Evolutionary conservation across 2,329 filamentous ascomycete genomes (phyloP).

Genomic region (Sporothrix sp.): DNA sequence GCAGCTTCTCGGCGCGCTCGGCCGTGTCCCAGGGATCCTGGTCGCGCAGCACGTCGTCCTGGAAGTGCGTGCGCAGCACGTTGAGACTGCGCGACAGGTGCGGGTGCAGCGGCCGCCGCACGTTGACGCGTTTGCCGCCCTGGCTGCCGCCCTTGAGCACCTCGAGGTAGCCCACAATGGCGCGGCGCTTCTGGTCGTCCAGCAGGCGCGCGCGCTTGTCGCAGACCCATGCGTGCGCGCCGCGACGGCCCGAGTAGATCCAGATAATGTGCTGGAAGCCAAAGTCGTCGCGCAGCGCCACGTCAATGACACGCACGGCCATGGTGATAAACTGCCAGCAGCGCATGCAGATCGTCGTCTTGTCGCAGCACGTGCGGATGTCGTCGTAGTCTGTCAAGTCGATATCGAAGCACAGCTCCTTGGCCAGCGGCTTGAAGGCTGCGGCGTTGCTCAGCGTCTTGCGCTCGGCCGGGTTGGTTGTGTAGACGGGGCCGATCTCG

Average conservation of each 20-base stretch:
- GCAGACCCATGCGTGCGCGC: slow-evolving; percentile 96
- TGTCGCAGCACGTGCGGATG: slow-evolving; percentile 87
- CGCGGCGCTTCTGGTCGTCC: slow-evolving; percentile 75
- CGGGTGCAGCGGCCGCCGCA: slow-evolving; percentile 78
- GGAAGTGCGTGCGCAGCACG: slow-evolving; percentile 75
- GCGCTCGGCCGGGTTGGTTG: slow-evolving; percentile 82
- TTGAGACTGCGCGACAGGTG: slow-evolving; percentile 83
- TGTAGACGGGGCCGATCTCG: slow-evolving; percentile 97
- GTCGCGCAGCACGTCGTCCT: slow-evolving; percentile 65
- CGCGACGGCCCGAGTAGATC: slow-evolving; percentile 95
- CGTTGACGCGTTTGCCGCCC: slow-evolving; percentile 76
- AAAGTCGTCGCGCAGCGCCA: slow-evolving; percentile 83
- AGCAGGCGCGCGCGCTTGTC: slow-evolving; percentile 76
- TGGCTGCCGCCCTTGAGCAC: slow-evolving; percentile 79
- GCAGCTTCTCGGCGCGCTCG: slow-evolving; percentile 65
- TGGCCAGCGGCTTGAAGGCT: slow-evolving; percentile 77
- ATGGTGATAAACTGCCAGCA: slow-evolving; percentile 98
- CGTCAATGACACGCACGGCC: slow-evolving; percentile 89
- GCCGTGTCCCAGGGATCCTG: slow-evolving; percentile 76
- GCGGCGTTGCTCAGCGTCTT: slow-evolving; percentile 74
- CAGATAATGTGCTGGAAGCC: slow-evolving; percentile 95
- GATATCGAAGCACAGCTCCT: slow-evolving; percentile 98
- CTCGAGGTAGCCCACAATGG: slow-evolving; percentile 83
- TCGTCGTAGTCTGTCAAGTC: slow-evolving; percentile 99
- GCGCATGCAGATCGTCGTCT: slow-evolving; percentile 84